Base-by-base conservation (phyloP, 257 asterid genomes). In the Salvia miltiorrhiza region DNA sequence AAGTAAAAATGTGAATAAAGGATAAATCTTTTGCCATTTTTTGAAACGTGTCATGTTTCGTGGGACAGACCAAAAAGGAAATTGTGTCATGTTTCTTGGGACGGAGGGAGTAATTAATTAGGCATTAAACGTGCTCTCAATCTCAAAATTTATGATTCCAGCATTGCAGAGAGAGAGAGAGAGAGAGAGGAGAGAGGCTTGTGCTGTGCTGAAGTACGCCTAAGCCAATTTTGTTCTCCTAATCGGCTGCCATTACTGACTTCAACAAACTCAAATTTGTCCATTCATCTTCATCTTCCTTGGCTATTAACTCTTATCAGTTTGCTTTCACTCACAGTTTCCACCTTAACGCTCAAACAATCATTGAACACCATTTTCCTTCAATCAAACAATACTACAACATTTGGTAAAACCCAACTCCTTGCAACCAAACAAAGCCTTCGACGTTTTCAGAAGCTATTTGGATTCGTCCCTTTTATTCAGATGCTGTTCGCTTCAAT, bases 401-500 rank as follows among this genome's bases (percentile, higher is more conserved):
- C 21, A 16, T 10, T 66, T 26, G 59, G 66, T 24, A 30, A 71
- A 54, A 67, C 49, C 62, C 56, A 19, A 5, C 48, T 7, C 41
- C 64, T 28, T 37, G 10, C 74, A 14, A 52, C 74, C 73, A 53
- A 64, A 59, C 76, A 20, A 40, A 30, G 9, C 59, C 71, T 68
- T 24, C 32, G 40, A 5, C 62, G 23, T 11, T 28, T 57, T 50
- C 55, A 30, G 66, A 41, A 63, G 8, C 41, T 10, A 19, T 53
- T 44, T 59, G 11, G 24, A 23, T 41, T 49, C 26, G 57, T 30
- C 72, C 60, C 50, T 32, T 63, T 14, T 1, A 41, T 43, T 28
- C 67, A n/a, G 83, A 83, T 83, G 85, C 71, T 63, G 75, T 66
- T 69, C 72, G 28, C 60, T 20, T 39, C 70, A 8, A 32, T 28